Base-by-base conservation (phyloP, 2,329 filamentous ascomycete species). In the Stachybotrys chlorohalonatus region DNA sequence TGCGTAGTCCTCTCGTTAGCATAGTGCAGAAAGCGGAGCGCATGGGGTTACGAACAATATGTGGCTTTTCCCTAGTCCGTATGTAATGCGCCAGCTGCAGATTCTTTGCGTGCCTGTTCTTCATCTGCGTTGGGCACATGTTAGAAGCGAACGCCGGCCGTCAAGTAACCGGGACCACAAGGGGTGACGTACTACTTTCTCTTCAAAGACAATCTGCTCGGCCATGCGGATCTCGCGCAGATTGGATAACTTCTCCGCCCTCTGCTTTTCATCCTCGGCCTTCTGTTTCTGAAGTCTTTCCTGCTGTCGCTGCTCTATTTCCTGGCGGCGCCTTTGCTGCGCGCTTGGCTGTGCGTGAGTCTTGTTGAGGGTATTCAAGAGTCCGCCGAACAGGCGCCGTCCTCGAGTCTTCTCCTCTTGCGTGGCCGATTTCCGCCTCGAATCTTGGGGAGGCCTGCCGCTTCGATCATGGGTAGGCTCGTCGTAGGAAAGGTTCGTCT, bases 391-490 rank as follows among this genome's bases (percentile, higher is more conserved):
- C 57, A 97, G 77, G 53, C 93, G 82, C 70, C 89, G 87, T 24
- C 89, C 89, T 45, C 93, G 86, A 67, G 89, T 90, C 69, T 86
- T 90, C 67, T 97, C 93, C 64, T 95, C 88, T 55, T 84, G 69
- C 7, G 63, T 64, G 46, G 65, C 66, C 7, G 60, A 54, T 47
- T 53, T 60, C 47, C 59, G 59, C 53, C 64, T 58, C 54, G 66
- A 63, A n/a, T 55, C 47, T 16, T 62, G 57, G 2, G 52, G 11
- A 9, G 24, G 2, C 24, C 4, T 24, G 24, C 24, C 24, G 24
- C 24, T 24, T 4, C 24, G 24, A 24, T 24, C 24, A 24, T 24
- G 24, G 24, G 24, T 24, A 24, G 4, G 49, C 49, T 53, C 52
- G 2, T 51, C 56, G 11, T 59, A 47, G 4, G 58, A 59, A 52